Evolutionary conservation across 371 early-diverging fungal genomes (phyloP).

Genomic region (Apophysomyces ossiformis): DNA sequence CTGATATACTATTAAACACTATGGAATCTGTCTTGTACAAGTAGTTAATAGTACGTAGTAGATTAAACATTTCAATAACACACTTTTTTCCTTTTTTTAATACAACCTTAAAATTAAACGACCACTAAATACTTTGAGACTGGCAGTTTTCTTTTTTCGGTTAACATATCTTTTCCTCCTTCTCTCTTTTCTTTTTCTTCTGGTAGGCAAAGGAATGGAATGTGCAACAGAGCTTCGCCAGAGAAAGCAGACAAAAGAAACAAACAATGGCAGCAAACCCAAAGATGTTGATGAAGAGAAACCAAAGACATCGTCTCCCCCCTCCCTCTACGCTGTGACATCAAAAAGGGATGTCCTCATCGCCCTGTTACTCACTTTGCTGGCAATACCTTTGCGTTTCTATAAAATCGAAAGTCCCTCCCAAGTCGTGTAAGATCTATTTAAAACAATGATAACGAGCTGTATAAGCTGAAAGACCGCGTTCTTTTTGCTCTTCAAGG

Average conservation of each 20-base stretch:
- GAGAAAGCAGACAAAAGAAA: background rate
- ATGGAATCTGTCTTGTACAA: constrained; percentile 43
- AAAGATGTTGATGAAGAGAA: background rate
- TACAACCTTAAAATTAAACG: too few relatives aligned
- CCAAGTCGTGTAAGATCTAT: constrained; percentile 28
- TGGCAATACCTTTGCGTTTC: constrained; percentile 29
- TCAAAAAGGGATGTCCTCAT: constrained; percentile 19
- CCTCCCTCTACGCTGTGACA: background rate
- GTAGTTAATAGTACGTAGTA: background rate
- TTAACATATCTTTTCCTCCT: too few relatives aligned
- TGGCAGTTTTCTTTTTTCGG: too few relatives aligned
- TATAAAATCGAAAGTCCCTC: constrained; percentile 21
- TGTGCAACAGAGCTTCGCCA: background rate
- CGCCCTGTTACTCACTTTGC: constrained; percentile 16
- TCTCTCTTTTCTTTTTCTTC: too few relatives aligned
- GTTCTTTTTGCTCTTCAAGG: background rate
- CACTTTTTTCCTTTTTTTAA: background rate
- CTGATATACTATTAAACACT: constrained; percentile 69
- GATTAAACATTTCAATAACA: background rate
- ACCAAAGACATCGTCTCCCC: background rate
- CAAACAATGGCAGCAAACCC: background rate
- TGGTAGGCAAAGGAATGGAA: constrained; percentile 1
- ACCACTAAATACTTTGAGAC: too few relatives aligned
- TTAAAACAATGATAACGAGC: too few relatives aligned
- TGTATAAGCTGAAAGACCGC: too few relatives aligned